Base-by-base conservation (phyloP, 371 early-diverging fungal genomes). In the Apophysomyces ossiformis region DNA sequence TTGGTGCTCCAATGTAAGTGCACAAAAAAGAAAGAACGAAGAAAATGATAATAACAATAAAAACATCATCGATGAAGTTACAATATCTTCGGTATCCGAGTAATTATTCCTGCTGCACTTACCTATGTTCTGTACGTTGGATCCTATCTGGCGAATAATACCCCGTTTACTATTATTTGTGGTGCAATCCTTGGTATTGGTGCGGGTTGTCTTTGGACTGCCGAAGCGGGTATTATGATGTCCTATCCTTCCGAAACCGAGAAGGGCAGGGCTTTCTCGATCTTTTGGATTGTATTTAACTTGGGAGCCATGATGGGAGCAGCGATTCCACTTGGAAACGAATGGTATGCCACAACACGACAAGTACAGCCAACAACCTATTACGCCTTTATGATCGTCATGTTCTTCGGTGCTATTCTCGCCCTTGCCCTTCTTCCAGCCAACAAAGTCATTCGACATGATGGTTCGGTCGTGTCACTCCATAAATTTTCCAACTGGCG, bases 281-380 rank as follows among this genome's bases (percentile, higher is more conserved):
- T 85, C 7, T 90, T 90, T 77, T 94, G 94, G 94, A 79, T 86
- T 66, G 86, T 92, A 54, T 93, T 94, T 74, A 94, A 93, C 75
- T 69, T 87, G 61, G 93, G 93, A 68, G 91, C 87, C 58, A 83
- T 90, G 63, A 68, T 94, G 13, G 93, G 95, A 61, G 85, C 86
- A 66, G 73, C 89, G 5, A 84, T 93, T 54, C 87, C 89, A 43
- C 81, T 92, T 60, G 86, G 75, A 57, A 73, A 84, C 63, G 87
- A 90, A 74, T 90, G 79, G 79, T 72, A 77, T 57, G 7, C 90
- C 90, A 71, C 90, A 89, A 36, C 81, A 87, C 36, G 81, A 84
- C 36, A 89, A 90, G 77, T 89, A 87, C 37, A 79, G 83, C 88
- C 71, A 43, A 76, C 78, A 43, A 84, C 89, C 6, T 93, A 93